Conservation (phyloP, 441 rosid species). For the Arabidopsis hybrid region DNA sequence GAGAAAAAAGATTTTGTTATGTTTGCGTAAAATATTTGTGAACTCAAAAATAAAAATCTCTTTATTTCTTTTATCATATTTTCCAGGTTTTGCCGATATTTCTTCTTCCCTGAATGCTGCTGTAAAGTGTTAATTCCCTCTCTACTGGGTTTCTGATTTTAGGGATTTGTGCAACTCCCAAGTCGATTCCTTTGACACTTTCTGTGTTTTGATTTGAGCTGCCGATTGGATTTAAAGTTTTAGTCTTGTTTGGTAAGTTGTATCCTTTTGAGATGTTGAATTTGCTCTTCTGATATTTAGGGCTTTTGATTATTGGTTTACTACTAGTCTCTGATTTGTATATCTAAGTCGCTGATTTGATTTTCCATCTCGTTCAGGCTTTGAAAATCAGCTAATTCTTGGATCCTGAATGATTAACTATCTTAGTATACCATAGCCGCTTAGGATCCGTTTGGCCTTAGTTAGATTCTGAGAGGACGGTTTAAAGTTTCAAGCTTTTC, state of each 20-base stretch:
- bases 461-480: slow-evolving; percentile 9
- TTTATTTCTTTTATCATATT: not conserved
- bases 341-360: slow-evolving; percentile 49
- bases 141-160: slow-evolving; percentile 22
- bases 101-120: not conserved
- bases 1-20: not conserved
- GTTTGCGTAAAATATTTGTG: not conserved
- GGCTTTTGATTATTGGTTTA: slow-evolving; percentile 18
- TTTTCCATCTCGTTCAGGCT: slow-evolving; percentile 28
- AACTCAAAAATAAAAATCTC: not conserved
- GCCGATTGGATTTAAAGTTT: slow-evolving; percentile 25
- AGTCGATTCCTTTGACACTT: slow-evolving; percentile 14
- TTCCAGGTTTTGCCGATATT: not conserved
- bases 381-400: slow-evolving; percentile 8
- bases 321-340: slow-evolving; percentile 25
- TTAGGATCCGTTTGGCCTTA: slow-evolving; percentile 19
- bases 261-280: slow-evolving; percentile 1
- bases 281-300: slow-evolving; percentile 17
- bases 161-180: slow-evolving; percentile 32
- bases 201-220: slow-evolving; percentile 23
- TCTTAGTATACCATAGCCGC: slow-evolving; percentile 4
- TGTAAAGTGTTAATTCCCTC: not conserved
- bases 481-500: slow-evolving; percentile 16
- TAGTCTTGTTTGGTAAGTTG: slow-evolving; percentile 27
- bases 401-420: not conserved